Evolutionary conservation across 441 rosid genomes (phyloP), one percentile per base, ranked within the genome.

Genomic region (Aleurites moluccanus): DNA sequence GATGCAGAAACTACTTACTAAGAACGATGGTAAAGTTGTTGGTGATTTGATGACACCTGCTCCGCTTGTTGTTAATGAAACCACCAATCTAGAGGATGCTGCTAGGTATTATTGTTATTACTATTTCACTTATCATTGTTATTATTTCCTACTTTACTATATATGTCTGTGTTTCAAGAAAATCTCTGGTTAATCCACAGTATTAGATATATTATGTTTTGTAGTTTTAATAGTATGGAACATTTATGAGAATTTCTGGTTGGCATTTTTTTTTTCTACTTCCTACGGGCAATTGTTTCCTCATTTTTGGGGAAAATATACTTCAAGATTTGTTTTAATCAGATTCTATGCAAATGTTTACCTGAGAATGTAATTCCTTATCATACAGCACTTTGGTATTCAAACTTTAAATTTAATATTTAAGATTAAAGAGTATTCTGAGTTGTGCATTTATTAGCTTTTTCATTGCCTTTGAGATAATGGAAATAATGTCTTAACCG

Each of bases 41-140:
- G 98, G 98, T 64, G 97, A 94, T 80, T 83, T 94, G 91, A 94
- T 94, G 98, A 92, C 97, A 1, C 88, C 95, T 61, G 84, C 91
- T 73, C 97, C 98, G 1, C 90, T 89, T 0, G 90, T 87, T 80
- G 91, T 92, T 69, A 83, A 82, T 75, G 96, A 90, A 76, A 82
- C 86, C 44, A 86, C 98, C 77, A 87, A 90, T 80, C 76, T 94
- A 75, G 96, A 92, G 83, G 94, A 90, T 77, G 98, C 96, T 78
- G 96, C 92, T 56, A 89, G 97, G 97, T 92, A 82, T 50, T 40
- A 15, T 49, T 23, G 6, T 4, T 55, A 33, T 25, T 21, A 38
- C 21, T 59, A 53, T 53, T 53, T 7, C 20, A 3, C 20, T 53
- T 53, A n/a, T 16, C 20, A 14, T 50, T 13, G 5, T 16, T 50